phyloP scores from a whole-genome alignment of 306 rosid genomes.

The Prunus fruticosa region DNA sequence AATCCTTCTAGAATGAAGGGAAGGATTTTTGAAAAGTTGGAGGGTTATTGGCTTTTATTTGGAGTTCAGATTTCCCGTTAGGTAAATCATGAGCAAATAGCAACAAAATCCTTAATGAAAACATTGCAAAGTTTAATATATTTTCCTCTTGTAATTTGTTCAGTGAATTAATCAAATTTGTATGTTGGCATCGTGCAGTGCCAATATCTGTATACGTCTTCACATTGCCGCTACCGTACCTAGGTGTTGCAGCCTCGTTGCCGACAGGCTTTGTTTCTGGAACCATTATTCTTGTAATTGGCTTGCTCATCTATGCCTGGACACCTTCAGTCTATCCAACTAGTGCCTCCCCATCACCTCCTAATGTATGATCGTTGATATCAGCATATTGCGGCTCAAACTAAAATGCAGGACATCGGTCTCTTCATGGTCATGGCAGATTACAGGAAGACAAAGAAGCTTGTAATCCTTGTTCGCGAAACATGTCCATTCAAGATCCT shows the following conservation, averaged over 20 bases:
- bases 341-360: constrained; percentile 30
- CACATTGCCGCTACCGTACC: constrained; percentile 82
- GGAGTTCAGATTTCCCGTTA: neutral
- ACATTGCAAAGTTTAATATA: neutral
- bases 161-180: neutral
- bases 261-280: constrained; percentile 81
- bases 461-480: neutral
- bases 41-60: neutral
- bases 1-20: neutral
- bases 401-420: neutral
- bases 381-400: neutral
- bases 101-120: neutral
- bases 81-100: neutral
- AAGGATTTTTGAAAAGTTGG: neutral
- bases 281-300: constrained; percentile 56
- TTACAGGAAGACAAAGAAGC: neutral
- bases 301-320: constrained; percentile 73
- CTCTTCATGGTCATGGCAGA: neutral
- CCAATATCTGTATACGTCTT: constrained; percentile 71
- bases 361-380: constrained; percentile 18
- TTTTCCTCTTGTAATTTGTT: neutral
- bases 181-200: constrained; percentile 40
- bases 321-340: constrained; percentile 49
- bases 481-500: neutral
- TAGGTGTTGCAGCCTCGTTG: constrained; percentile 68